Evolutionary conservation across 306 rosid genomes (phyloP), one percentile per base, ranked within the genome.

Genomic region (Canavalia ensiformis): DNA sequence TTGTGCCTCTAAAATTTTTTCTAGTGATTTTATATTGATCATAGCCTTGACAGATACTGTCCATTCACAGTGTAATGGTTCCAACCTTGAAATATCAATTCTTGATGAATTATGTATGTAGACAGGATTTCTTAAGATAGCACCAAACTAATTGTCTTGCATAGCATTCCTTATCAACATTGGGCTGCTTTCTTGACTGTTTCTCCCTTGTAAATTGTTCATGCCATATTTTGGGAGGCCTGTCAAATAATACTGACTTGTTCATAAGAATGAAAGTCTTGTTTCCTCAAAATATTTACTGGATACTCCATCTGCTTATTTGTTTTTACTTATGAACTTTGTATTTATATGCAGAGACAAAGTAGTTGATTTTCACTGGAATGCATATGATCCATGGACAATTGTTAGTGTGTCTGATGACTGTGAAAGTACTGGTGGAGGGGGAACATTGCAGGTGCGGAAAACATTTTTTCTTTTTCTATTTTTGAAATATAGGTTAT

Each of bases 331-430:
- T 7, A 34, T 8, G 18, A 63, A 55, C 31, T 56, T 75, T 66
- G 72, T 78, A 42, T 51, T 76, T 46, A 46, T 64, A 44, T 68
- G 71, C 88, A 88, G 90, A 57, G 90, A 88, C 78, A 88, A 88
- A 74, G 90, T 87, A 39, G 90, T 87, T 63, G 90, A 87, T 77
- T 87, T 87, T 35, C 90, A 87, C 62, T 87, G 90, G 90, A 87
- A 87, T 75, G 84, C 86, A 47, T 75, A 69, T 72, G 99, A 96
- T 87, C 98, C 98, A 13, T 96, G 99, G 99, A 93, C 99, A 3
- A 82, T 96, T 74, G 98, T 96, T 54, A 96, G 99, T 30, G 99
- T 96, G 72, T 96, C 99, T 62, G 99, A 96, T 86, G 99, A 96
- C 84, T 92, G 98, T 80, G 98, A 93, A 72, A 90, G 93, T 59